These are phyloP conservation scores for Phytopythium helicoides DNA, from an alignment of 352 stramenopile species.

Conservation along the genomic window DNA sequence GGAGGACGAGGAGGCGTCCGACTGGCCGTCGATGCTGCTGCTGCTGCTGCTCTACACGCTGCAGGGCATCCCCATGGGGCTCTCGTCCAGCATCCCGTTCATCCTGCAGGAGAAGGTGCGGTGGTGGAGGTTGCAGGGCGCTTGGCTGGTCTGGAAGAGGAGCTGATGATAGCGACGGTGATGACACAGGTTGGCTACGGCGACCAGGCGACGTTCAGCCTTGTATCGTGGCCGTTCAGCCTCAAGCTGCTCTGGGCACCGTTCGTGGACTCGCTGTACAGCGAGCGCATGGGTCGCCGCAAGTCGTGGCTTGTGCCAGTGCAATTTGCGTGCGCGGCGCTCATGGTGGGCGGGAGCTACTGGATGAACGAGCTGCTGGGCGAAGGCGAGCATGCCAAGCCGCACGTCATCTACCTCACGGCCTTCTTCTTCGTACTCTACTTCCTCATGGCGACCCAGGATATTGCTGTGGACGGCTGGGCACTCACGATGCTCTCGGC, in stretches of 20 bases:
- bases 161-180: no score
- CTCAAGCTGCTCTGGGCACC: conserved; percentile 99
- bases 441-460: conserved; percentile 99
- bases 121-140: neutral
- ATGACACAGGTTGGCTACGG: conserved; percentile 85
- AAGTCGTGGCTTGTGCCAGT: conserved; percentile 98
- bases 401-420: conserved; percentile 93
- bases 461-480: conserved; percentile 99
- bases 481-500: conserved; percentile 98
- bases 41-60: conserved; percentile 98
- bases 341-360: conserved; percentile 93
- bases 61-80: conserved; percentile 98
- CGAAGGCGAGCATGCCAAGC: conserved; percentile 69
- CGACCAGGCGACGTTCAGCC: conserved; percentile 97
- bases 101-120: conserved; percentile 95
- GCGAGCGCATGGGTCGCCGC: conserved; percentile 86
- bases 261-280: conserved; percentile 96
- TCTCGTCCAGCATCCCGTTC: conserved; percentile 97
- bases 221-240: conserved; percentile 98
- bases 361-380: conserved; percentile 87
- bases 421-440: conserved; percentile 98
- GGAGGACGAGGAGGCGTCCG: conserved; percentile 41
- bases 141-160: no score
- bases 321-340: conserved; percentile 93
- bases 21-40: conserved; percentile 86